Conservation (phyloP, 345 rosid genomes). For the Gossypium longicalyx region DNA sequence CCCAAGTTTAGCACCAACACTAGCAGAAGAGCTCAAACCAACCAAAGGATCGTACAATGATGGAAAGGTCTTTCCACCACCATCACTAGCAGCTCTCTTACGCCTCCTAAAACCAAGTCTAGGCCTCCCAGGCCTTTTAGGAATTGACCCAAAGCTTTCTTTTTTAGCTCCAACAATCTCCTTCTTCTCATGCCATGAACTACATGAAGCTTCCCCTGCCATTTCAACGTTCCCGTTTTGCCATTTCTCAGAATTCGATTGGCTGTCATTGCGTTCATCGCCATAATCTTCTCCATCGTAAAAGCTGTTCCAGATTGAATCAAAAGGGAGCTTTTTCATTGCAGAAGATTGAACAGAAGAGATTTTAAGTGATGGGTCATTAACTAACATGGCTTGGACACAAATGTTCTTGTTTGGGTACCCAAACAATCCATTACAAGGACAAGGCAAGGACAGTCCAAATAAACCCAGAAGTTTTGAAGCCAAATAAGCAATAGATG, state of each 20-base stretch:
- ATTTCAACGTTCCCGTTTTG: slow-evolving; percentile 20
- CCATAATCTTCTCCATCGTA: slow-evolving; percentile 14
- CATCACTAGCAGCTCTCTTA: slow-evolving; percentile 25
- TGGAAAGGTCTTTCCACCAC: slow-evolving; percentile 24
- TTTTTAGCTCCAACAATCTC: slow-evolving; percentile 24
- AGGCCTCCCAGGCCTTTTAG: slow-evolving; percentile 26
- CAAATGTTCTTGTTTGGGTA: slow-evolving; percentile 28
- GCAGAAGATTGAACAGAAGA: slow-evolving; percentile 41
- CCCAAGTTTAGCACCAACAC: slow-evolving; percentile 19
- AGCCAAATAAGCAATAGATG: slow-evolving; percentile 41
- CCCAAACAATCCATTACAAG: slow-evolving; percentile 55
- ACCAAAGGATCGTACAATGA: slow-evolving; percentile 32
- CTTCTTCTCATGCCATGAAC: slow-evolving; percentile 19
- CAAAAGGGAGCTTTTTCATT: slow-evolving; percentile 41
- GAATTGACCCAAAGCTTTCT: slow-evolving; percentile 18
- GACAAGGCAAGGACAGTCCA: slow-evolving; percentile 53
- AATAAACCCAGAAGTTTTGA: slow-evolving; percentile 51
- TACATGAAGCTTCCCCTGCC: slow-evolving; percentile 29
- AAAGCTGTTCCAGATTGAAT: slow-evolving; percentile 28
- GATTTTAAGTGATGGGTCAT: slow-evolving; percentile 39
- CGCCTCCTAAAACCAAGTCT: slow-evolving; percentile 40
- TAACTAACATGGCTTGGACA: slow-evolving; percentile 39
- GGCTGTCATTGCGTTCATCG: neutral
- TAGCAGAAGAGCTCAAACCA: slow-evolving; percentile 28
- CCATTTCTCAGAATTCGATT: neutral